These are phyloP conservation scores for Rhytidiadelphus loreus DNA, from an alignment of 225 moss, liverwort and hornwort genomes.

Conservation along the genomic window DNA sequence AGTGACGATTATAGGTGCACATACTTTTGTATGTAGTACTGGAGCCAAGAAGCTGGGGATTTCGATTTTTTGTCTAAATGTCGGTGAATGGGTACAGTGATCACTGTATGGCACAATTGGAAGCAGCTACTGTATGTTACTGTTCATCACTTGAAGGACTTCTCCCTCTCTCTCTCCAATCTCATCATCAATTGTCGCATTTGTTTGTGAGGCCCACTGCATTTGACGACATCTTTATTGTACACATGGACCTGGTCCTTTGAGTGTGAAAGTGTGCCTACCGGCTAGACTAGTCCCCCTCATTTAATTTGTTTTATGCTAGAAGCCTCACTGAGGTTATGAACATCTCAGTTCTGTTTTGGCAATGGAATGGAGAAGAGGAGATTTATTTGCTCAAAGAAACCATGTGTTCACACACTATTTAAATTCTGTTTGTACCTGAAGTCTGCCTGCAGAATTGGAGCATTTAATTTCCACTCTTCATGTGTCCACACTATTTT, in stretches of 20 bases:
- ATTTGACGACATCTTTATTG: neutral
- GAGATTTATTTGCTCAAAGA: too few relatives aligned
- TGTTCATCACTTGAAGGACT: neutral
- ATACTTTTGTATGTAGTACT: too few relatives aligned
- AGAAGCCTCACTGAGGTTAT: neutral
- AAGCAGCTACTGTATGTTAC: neutral
- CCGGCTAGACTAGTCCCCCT: neutral
- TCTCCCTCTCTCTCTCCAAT: neutral
- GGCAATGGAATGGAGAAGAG: too few relatives aligned
- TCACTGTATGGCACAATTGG: neutral
- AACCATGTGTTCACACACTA: neutral
- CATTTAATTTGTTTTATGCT: neutral
- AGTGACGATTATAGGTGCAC: neutral
- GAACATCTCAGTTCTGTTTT: too few relatives aligned
- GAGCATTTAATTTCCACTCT: neutral
- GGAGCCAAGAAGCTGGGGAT: neutral
- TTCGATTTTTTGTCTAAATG: neutral
- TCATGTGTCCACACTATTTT: neutral
- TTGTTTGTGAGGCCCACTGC: neutral
- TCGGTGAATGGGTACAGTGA: neutral
- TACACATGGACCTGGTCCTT: neutral
- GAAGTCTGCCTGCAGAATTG: neutral
- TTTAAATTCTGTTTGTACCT: neutral
- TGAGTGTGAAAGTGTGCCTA: neutral
- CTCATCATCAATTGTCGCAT: neutral